Evolutionary conservation across 176 grass and related monocot species (phyloP).

Genomic region (Leersia perrieri): DNA sequence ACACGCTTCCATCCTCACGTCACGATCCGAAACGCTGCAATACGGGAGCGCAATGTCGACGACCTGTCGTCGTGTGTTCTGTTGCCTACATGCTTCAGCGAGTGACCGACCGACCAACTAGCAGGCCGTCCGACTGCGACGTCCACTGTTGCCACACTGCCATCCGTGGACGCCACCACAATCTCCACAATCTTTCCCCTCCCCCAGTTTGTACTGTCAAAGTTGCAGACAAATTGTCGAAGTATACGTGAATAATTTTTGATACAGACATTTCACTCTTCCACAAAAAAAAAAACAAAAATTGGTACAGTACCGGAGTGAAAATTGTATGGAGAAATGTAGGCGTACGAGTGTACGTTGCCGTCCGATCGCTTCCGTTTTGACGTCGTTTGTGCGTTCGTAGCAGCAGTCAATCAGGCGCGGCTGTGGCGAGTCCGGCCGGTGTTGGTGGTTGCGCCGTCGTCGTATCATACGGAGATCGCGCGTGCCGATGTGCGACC

Average conservation of each 20-base stretch:
- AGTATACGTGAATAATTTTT: background rate
- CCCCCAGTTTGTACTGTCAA: background rate
- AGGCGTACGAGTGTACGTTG: background rate
- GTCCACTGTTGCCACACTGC: background rate
- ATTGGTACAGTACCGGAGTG: no score
- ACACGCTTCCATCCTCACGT: background rate
- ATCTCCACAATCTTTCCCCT: no score
- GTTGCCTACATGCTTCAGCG: background rate
- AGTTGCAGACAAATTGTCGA: background rate
- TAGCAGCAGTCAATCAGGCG: background rate
- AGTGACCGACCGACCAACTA: background rate
- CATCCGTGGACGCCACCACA: background rate
- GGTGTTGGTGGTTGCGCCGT: background rate
- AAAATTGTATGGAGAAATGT: no score
- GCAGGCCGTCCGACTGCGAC: background rate
- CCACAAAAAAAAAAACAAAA: no score
- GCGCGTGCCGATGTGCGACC: no score
- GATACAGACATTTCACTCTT: no score
- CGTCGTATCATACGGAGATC: background rate
- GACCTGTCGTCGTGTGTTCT: background rate
- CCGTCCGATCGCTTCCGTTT: background rate
- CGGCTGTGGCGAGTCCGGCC: background rate
- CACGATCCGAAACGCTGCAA: background rate
- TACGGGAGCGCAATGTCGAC: background rate
- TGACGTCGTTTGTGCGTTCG: background rate